Evolutionary conservation across 2,329 filamentous ascomycete genomes (phyloP).

Genomic region (Capronia coronata): DNA sequence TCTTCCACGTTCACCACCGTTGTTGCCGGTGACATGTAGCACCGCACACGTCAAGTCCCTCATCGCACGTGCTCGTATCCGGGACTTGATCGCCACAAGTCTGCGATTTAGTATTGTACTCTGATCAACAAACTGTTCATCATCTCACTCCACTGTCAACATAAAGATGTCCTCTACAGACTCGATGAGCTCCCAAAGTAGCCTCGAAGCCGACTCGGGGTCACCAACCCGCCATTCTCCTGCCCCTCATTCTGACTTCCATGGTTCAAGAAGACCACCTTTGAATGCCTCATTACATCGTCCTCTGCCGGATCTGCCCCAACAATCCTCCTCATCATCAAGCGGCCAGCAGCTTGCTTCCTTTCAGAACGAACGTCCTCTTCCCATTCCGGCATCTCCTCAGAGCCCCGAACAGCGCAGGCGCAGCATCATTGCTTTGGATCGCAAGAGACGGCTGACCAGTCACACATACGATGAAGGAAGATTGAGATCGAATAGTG

Average conservation of each 20-base stretch:
- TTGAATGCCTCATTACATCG: slow-evolving; percentile 4
- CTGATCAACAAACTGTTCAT: background rate
- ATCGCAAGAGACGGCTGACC: slow-evolving; percentile 41
- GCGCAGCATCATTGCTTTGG: slow-evolving; percentile 28
- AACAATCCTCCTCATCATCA: slow-evolving; percentile 1
- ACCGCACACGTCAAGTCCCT: background rate
- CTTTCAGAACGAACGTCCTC: slow-evolving; percentile 14
- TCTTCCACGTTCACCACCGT: background rate
- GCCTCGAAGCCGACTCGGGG: slow-evolving; percentile 7
- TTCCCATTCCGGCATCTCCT: slow-evolving; percentile 17
- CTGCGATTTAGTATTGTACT: background rate
- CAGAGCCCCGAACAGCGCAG: slow-evolving; percentile 22
- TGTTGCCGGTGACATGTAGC: background rate
- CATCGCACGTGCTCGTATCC: background rate
- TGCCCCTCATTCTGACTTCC: slow-evolving; percentile 5
- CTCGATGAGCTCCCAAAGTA: slow-evolving; percentile 14
- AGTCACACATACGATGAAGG: slow-evolving; percentile 33
- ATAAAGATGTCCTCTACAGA: slow-evolving; percentile 18
- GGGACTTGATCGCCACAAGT: background rate
- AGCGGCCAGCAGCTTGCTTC: slow-evolving; percentile 10
- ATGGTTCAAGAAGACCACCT: slow-evolving; percentile 1
- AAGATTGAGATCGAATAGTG: slow-evolving; percentile 28
- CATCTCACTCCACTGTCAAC: background rate
- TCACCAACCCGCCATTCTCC: background rate
- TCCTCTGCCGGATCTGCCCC: slow-evolving; percentile 7